Conservation (phyloP, 1,139 yeast species). For the Diutina siamensis region DNA sequence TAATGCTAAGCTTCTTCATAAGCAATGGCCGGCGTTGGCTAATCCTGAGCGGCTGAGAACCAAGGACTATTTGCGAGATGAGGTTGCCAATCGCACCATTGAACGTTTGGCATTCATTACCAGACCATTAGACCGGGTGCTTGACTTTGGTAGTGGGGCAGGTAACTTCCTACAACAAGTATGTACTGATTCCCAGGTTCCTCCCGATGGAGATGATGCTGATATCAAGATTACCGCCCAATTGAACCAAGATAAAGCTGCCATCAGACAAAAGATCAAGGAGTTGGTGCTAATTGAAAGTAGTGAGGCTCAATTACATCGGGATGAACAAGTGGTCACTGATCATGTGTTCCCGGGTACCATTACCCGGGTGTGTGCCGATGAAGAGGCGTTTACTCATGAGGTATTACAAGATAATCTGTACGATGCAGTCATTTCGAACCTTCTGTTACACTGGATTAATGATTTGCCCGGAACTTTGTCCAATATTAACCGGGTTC, state of each 20-base stretch:
- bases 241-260: slow-evolving; percentile 39
- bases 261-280: slow-evolving; percentile 41
- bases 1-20: slow-evolving; percentile 44
- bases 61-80: slow-evolving; percentile 70
- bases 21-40: slow-evolving; percentile 33
- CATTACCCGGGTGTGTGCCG: slow-evolving; percentile 41
- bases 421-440: slow-evolving; percentile 66
- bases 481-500: slow-evolving; percentile 42
- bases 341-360: slow-evolving; percentile 32
- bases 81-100: slow-evolving; percentile 59
- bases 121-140: slow-evolving; percentile 44
- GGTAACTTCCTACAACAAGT: slow-evolving; percentile 42
- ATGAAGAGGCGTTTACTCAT: slow-evolving; percentile 52
- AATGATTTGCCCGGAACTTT: slow-evolving; percentile 66
- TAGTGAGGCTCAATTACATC: slow-evolving; percentile 36
- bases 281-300: slow-evolving; percentile 62
- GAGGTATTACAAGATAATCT: slow-evolving; percentile 19
- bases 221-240: slow-evolving; percentile 22
- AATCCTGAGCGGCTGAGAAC: slow-evolving; percentile 37
- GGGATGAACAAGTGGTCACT: slow-evolving; percentile 28
- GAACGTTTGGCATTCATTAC: slow-evolving; percentile 69
- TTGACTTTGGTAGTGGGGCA: slow-evolving; percentile 67
- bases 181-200: slow-evolving; percentile 21
- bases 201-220: slow-evolving; percentile 18
- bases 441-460: slow-evolving; percentile 74